Evolutionary conservation across 2,329 filamentous ascomycete species (phyloP), one percentile per base, ranked within the genome.

Genomic region (Orbilia brochopaga): DNA sequence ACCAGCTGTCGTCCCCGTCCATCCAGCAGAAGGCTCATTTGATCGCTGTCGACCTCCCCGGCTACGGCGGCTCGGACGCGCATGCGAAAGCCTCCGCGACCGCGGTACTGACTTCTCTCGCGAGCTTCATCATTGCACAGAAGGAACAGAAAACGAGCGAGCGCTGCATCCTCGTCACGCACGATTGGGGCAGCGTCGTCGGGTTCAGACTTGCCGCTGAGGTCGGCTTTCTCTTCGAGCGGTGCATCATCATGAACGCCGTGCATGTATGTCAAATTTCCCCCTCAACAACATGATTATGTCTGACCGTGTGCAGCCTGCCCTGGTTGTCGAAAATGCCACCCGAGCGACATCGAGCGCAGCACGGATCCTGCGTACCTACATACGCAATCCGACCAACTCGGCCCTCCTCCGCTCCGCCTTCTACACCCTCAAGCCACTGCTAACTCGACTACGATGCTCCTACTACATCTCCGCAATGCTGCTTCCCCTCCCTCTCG

Each of bases 121-220:
- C 67, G 27, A 65, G 17, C 42, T 72, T 72, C 17, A 61, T 72
- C n/a, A 19, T 72, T 23, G 50, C 67, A 15, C 48, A 61, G 51
- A 72, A 72, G 50, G 67, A 65, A 42, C 57, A 53, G 32, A 72
- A 72, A 42, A 61, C 48, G 2, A 57, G 24, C n/a, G 67, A 72
- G 10, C 44, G 19, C 5, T 72, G 67, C 51, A 61, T 72, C 40
- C 67, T 72, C 35, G 60, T 72, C 23, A 65, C 67, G 24, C 67
- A 72, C 56, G 67, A 72, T 23, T 72, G 67, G 67, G 67, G 67
- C 17, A 65, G 60, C 35, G 57, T 72, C 32, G 32, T 72, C 51
- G 60, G 67, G 6, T 72, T 65, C 19, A 60, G 67, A 53, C 23
- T 72, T 42, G 67, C 67, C 19, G 60, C 67, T 8, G 67, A 72